A percentile compares a stretch with the other conserved stretches of the same genome.
Conservation (phyloP, 768 basidiomycete genomes). For the Boletus sp. region DNA sequence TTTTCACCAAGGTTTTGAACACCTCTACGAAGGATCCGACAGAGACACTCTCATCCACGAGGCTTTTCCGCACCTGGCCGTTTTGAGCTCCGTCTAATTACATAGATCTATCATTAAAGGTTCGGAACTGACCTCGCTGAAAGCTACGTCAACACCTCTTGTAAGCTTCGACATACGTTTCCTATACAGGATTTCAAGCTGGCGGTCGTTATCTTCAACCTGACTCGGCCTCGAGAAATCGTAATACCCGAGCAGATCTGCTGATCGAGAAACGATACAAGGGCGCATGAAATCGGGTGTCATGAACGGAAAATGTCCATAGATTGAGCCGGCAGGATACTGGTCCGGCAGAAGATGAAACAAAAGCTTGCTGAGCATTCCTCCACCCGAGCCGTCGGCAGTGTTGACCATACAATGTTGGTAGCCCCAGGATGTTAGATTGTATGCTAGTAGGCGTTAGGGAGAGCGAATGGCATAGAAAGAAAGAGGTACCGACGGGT, state of each 20-base stretch:
- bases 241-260: slow-evolving; percentile 44
- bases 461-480: neutral
- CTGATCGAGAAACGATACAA: slow-evolving; percentile 42
- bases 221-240: slow-evolving; percentile 51
- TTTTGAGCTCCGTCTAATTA: neutral
- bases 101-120: neutral
- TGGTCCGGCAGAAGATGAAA: slow-evolving; percentile 68
- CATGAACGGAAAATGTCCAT: slow-evolving; percentile 81
- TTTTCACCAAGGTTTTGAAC: slow-evolving; percentile 7
- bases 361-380: slow-evolving; percentile 69
- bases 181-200: slow-evolving; percentile 5
- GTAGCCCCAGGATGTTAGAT: slow-evolving; percentile 78
- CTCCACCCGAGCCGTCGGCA: slow-evolving; percentile 70
- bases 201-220: neutral
- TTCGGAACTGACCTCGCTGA: slow-evolving; percentile 11
- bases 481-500: slow-evolving; percentile 51
- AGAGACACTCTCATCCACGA: slow-evolving; percentile 14
- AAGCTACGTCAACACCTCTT: neutral
- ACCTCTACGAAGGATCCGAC: slow-evolving; percentile 8
- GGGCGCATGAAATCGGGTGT: slow-evolving; percentile 43
- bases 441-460: slow-evolving; percentile 48
- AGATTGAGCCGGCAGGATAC: slow-evolving; percentile 61
- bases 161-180: slow-evolving; percentile 19
- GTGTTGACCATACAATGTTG: slow-evolving; percentile 62
- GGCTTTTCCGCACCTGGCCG: slow-evolving; percentile 8